Conservation (phyloP, 768 basidiomycete genomes). For the Pholiota microspora region DNA sequence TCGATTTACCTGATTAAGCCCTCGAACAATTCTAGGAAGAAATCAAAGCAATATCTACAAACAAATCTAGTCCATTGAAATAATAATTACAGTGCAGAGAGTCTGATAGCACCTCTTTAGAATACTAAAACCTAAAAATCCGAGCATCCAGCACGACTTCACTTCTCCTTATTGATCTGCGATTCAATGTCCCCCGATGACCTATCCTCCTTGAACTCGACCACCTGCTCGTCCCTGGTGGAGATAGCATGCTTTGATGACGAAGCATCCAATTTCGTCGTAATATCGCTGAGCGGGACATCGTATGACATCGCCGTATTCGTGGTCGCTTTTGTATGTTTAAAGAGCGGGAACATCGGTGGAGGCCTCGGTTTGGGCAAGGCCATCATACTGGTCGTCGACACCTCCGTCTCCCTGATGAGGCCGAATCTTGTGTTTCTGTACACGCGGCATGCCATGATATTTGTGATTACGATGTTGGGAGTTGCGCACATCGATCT, state of each 20-base stretch:
- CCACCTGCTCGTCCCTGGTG: neutral
- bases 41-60: too few relatives aligned
- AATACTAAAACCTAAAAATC: too few relatives aligned
- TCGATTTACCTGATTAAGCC: too few relatives aligned
- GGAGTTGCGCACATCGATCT: constrained; percentile 7
- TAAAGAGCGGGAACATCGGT: constrained; percentile 3
- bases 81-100: too few relatives aligned
- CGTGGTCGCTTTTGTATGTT: neutral
- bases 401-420: neutral
- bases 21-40: too few relatives aligned
- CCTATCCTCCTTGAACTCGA: neutral
- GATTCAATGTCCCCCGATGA: neutral
- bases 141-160: too few relatives aligned
- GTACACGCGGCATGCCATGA: constrained; percentile 5
- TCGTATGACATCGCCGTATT: neutral
- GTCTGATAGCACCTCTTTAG: too few relatives aligned
- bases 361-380: neutral
- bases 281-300: constrained; percentile 2
- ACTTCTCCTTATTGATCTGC: neutral
- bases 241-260: neutral
- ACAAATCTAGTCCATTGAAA: too few relatives aligned
- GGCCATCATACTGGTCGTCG: neutral
- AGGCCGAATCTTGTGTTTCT: constrained; percentile 4
- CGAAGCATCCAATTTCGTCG: neutral
- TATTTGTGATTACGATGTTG: constrained; percentile 7